Percentiles rank a stretch among this genome's conserved stretches.
These are phyloP conservation scores for Cordia subcordata DNA, from an alignment of 257 asterid species.

Conservation along the genomic window DNA sequence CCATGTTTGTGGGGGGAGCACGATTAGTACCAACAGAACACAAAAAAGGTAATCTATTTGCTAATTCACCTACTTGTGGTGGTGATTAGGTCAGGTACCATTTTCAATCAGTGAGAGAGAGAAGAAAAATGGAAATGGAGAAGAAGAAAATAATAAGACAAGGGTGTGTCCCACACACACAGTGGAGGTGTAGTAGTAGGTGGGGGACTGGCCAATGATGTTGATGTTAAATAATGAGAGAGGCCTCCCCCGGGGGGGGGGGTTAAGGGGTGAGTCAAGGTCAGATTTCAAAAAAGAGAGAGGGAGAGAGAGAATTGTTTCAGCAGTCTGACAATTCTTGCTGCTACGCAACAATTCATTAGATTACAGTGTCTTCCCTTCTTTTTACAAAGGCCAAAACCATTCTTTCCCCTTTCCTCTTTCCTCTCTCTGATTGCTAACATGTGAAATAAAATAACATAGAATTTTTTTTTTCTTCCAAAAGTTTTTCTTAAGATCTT, in stretches of 20 bases:
- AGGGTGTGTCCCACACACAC: background rate
- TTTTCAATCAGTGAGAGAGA: background rate
- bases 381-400: slow-evolving; percentile 7
- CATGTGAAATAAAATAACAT: background rate
- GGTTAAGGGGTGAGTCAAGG: background rate
- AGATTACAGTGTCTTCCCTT: background rate
- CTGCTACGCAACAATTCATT: slow-evolving; percentile 5
- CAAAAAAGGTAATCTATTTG: background rate
- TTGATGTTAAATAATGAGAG: background rate
- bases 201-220: background rate
- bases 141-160: background rate
- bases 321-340: slow-evolving; percentile 2
- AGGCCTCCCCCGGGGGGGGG: too few relatives aligned
- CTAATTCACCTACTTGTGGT: background rate
- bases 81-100: background rate
- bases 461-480: too few relatives aligned
- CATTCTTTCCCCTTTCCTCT: background rate
- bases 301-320: background rate
- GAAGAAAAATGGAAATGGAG: background rate
- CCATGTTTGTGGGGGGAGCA: background rate
- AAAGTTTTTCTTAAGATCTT: too few relatives aligned
- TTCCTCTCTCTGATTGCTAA: background rate
- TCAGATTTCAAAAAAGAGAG: background rate
- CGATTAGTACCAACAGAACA: background rate
- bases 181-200: background rate